Conservation (phyloP, 768 basidiomycete species). For the Russula virescens region DNA sequence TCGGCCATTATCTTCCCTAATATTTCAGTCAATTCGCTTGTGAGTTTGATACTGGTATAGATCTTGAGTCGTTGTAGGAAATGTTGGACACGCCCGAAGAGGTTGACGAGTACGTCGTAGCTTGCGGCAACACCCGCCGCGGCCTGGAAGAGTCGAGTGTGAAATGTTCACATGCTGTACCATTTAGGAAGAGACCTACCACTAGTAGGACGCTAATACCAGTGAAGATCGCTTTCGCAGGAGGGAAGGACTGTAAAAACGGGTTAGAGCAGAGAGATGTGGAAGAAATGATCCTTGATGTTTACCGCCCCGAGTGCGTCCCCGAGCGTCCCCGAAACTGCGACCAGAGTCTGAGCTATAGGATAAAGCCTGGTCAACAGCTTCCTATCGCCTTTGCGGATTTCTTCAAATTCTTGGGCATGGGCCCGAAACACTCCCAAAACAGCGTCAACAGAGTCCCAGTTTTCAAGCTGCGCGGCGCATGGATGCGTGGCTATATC, state of each 20-base stretch:
- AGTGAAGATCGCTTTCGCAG: neutral
- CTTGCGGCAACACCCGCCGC: neutral
- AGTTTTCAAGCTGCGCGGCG: neutral
- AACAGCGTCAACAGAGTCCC: neutral
- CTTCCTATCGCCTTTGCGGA: neutral
- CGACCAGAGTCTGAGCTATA: neutral
- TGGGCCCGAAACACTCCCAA: neutral
- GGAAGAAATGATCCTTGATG: neutral
- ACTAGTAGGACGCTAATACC: neutral
- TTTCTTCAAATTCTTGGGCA: neutral
- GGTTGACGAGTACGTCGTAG: neutral
- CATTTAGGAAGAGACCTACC: neutral
- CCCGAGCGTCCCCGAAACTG: neutral
- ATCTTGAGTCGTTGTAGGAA: slow-evolving; percentile 1
- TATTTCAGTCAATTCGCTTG: neutral
- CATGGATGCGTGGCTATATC: neutral
- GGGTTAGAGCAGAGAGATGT: neutral
- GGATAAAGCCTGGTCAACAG: neutral
- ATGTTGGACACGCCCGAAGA: neutral
- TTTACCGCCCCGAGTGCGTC: neutral
- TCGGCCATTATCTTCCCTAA: neutral
- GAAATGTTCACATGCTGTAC: no score
- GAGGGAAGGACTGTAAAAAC: neutral
- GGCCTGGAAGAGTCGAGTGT: neutral
- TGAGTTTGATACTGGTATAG: neutral